phyloP scores from a whole-genome alignment of 1,139 yeast genomes.

The Geotrichum bryndzae region DNA sequence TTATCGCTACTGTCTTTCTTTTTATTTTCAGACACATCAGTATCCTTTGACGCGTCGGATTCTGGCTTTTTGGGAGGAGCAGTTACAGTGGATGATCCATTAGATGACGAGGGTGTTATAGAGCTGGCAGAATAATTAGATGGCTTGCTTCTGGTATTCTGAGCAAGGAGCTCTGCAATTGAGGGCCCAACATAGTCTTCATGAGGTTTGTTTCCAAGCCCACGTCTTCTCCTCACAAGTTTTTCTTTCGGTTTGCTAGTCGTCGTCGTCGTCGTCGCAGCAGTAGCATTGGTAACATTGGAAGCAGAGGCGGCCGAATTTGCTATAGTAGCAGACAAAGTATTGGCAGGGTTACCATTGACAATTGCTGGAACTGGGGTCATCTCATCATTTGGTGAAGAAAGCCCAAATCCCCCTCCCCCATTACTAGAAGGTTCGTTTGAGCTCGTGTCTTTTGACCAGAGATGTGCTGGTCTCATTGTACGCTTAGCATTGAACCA shows the following conservation, averaged over 20 bases:
- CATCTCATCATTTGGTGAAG: conserved; percentile 3
- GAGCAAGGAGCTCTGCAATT: conserved; percentile 12
- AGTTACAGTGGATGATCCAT: background rate
- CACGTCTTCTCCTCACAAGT: conserved; percentile 4
- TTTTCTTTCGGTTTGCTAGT: conserved; percentile 10
- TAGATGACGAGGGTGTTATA: background rate
- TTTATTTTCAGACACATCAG: background rate
- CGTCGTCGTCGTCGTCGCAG: background rate
- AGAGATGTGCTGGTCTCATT: conserved; percentile 31
- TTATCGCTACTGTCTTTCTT: background rate
- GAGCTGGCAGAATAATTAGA: background rate
- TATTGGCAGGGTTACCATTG: background rate
- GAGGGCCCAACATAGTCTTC: conserved; percentile 16
- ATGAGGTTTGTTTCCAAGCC: conserved; percentile 7
- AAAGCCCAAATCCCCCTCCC: background rate
- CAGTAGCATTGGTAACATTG: background rate
- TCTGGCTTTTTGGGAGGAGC: background rate
- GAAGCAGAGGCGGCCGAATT: background rate
- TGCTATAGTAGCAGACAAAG: background rate
- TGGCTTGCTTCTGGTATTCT: conserved; percentile 8
- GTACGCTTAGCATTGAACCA: conserved; percentile 31
- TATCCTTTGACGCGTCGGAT: background rate
- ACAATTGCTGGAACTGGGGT: background rate
- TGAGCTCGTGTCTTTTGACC: conserved; percentile 1
- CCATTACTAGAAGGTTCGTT: background rate